These are phyloP conservation scores for Didymella sp. DNA, from an alignment of 2,329 filamentous ascomycete species.

Conservation along the genomic window DNA sequence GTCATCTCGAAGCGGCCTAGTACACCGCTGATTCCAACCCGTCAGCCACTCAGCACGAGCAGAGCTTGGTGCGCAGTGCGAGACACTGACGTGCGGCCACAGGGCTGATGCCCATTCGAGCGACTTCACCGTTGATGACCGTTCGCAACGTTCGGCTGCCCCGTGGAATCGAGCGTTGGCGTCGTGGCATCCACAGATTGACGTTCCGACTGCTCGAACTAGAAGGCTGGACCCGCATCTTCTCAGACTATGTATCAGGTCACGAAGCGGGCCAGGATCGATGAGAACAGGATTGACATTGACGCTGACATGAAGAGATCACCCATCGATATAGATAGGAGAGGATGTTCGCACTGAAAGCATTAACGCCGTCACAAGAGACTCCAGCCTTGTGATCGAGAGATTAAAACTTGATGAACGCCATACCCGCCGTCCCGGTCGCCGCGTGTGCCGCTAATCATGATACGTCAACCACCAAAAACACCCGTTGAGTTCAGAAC, in stretches of 20 bases:
- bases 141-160: slow-evolving; percentile 5
- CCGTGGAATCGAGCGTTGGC: not conserved
- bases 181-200: slow-evolving; percentile 5
- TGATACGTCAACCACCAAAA: slow-evolving; percentile 1
- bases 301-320: not conserved
- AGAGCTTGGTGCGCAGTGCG: not conserved
- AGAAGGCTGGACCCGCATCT: slow-evolving; percentile 7
- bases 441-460: slow-evolving; percentile 1
- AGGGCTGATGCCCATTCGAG: slow-evolving; percentile 18
- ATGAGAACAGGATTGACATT: not conserved
- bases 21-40: slow-evolving; percentile 28
- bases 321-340: not conserved
- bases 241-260: slow-evolving; percentile 3
- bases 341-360: slow-evolving; percentile 4
- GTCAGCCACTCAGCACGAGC: slow-evolving; percentile 12
- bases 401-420: slow-evolving; percentile 2
- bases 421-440: slow-evolving; percentile 9
- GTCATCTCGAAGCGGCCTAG: not conserved
- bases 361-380: not conserved
- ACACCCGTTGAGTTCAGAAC: not conserved
- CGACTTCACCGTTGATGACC: slow-evolving; percentile 7
- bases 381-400: not conserved
- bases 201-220: slow-evolving; percentile 7
- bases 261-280: slow-evolving; percentile 1
- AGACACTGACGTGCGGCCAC: slow-evolving; percentile 11